A percentile compares a stretch with the other conserved stretches of the same genome.
These are phyloP conservation scores for Hypoxylon sp. DNA, from an alignment of 2,329 filamentous ascomycete genomes.

Conservation along the genomic window DNA sequence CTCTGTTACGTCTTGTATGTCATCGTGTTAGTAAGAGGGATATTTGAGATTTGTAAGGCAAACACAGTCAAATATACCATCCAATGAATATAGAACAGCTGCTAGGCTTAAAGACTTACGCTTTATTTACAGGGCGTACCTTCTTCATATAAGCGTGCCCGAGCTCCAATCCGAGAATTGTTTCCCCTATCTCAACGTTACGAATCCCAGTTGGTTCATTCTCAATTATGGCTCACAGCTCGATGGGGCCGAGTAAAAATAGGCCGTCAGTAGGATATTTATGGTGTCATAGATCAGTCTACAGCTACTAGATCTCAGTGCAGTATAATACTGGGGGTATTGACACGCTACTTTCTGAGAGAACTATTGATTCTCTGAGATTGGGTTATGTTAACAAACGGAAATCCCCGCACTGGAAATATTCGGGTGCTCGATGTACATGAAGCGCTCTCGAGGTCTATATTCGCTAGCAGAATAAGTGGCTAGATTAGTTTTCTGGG, in stretches of 20 bases:
- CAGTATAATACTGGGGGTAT: background rate
- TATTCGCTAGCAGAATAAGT: constrained; percentile 25
- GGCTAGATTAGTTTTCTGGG: constrained; percentile 18
- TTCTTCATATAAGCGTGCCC: no score
- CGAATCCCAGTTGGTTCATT: no score
- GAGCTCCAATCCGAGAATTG: no score
- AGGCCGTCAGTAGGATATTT: background rate
- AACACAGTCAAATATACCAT: no score
- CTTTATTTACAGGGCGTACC: no score
- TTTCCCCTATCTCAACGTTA: no score
- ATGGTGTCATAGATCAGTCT: background rate
- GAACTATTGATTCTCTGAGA: background rate
- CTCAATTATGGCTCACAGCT: background rate
- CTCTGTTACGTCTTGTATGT: no score
- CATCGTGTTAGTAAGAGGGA: no score
- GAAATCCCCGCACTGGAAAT: background rate
- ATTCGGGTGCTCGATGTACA: background rate
- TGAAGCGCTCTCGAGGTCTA: constrained; percentile 10
- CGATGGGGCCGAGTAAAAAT: background rate
- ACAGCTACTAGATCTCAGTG: background rate
- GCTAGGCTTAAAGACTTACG: no score
- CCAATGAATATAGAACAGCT: no score
- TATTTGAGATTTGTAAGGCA: no score
- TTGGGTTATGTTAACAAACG: background rate
- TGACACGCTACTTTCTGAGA: background rate